Base-by-base conservation (phyloP, 495 filamentous ascomycete species). In the Talaromyces ruber region DNA sequence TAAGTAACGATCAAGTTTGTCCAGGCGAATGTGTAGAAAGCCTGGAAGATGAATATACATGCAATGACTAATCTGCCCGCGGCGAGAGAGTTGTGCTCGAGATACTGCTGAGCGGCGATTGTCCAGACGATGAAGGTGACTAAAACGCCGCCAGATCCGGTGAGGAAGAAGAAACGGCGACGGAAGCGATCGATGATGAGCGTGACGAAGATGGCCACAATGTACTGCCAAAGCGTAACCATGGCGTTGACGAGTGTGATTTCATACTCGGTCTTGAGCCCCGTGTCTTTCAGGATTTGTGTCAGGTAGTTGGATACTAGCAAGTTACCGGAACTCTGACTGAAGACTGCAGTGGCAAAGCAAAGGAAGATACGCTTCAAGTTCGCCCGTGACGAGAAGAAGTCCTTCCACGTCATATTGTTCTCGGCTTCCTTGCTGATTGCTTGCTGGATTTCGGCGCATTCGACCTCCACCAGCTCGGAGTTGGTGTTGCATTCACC, bases 381-480 rank as follows among this genome's bases (percentile, higher is more conserved):
- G 74, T 90, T 90, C 64, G 86, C 85, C 67, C 78, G 81, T 59
- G 85, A 87, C 50, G 72, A 72, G 76, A 88, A 79, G 75, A 89
- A 86, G 65, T 86, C 84, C 26, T 67, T 59, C 68, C 72, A 80
- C n/a, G 63, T 67, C 37, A 62, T 66, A 58, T 65, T 65, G 53
- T 76, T 71, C 61, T 69, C 67, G 55, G 64, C 63, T 62, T 74
- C 66, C 53, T 71, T 71, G 55, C 65, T 64, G 14, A 68, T 63
- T 3, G 63, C 66, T 61, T 68, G 53, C 24, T 72, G 64, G 32
- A 68, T 71, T 39, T 71, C 66, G 22, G 68, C 63, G 50, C 67
- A 73, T 34, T 73, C 73, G 47, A 61, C 28, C 25, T 61, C 59
- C 9, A 67, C 67, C 22, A 61, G 45, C 29, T 68, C 63, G 12